Conservation (phyloP, 148 eudicot species). For the Agrostemma githago region DNA sequence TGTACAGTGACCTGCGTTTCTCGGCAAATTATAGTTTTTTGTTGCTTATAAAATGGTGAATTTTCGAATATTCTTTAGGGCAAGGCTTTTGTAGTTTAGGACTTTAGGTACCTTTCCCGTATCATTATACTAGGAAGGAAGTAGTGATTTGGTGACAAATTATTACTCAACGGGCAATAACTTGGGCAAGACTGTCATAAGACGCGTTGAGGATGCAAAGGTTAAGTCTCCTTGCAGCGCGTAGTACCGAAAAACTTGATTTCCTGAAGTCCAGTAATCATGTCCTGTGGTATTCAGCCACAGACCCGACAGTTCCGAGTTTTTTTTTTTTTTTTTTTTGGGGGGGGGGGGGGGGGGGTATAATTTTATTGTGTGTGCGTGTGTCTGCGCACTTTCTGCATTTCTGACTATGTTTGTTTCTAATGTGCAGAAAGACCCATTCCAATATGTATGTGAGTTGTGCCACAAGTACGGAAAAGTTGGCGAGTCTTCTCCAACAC, state of each 20-base stretch:
- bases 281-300: background rate
- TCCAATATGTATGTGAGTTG: constrained; percentile 67
- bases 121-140: background rate
- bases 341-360: no score
- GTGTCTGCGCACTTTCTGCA: background rate
- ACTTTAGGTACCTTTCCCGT: background rate
- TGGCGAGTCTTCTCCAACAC: constrained; percentile 25
- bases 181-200: background rate
- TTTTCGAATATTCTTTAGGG: background rate
- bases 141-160: background rate
- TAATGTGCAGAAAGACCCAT: constrained; percentile 44
- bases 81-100: background rate
- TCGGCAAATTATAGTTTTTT: background rate
- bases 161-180: background rate
- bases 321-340: no score
- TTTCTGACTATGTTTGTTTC: background rate
- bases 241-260: background rate
- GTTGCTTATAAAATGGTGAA: background rate
- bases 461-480: constrained; percentile 65
- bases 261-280: background rate
- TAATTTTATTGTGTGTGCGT: no score
- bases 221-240: background rate
- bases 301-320: background rate
- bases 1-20: background rate
- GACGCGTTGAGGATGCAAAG: background rate